phyloP scores from a whole-genome alignment of 1,284 basidiomycete species.

The Microbotryomycetes sp. region DNA sequence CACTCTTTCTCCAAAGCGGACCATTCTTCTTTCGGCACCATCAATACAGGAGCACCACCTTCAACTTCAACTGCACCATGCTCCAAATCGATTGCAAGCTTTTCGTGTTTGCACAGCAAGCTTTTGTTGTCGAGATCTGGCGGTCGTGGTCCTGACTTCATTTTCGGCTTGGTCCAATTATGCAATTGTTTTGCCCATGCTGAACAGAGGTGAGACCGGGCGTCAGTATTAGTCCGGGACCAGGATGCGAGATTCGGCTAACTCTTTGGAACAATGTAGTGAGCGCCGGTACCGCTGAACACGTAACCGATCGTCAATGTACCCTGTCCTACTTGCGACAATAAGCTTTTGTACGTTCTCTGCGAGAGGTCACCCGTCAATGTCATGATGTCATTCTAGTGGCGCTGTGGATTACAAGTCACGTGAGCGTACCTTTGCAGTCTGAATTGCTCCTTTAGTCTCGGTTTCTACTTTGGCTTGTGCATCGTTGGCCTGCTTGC shows the following conservation, averaged over 20 bases:
- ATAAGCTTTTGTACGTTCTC: background rate
- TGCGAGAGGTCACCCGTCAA: background rate
- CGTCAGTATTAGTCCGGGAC: background rate
- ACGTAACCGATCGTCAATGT: background rate
- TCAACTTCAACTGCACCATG: too few species aligned
- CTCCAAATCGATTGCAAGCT: conserved; percentile 62
- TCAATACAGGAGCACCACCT: too few species aligned
- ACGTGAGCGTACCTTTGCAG: background rate
- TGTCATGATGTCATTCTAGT: background rate
- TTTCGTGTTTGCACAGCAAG: conserved; percentile 61
- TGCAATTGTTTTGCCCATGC: conserved; percentile 22
- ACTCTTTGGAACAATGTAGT: background rate
- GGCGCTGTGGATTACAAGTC: too few species aligned
- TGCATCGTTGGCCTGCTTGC: background rate
- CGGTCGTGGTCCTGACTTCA: conserved; percentile 49
- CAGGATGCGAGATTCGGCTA: background rate
- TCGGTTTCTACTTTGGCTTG: background rate
- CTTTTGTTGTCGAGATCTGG: conserved; percentile 54
- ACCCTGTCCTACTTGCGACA: background rate
- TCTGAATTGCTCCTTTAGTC: background rate
- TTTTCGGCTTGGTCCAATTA: conserved; percentile 11
- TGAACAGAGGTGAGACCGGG: background rate
- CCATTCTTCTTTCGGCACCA: background rate
- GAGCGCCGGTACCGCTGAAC: background rate
- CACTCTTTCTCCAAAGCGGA: background rate